Evolutionary conservation across 2,329 filamentous ascomycete genomes (phyloP).

Genomic region (Hymenoscyphus fructigenus): DNA sequence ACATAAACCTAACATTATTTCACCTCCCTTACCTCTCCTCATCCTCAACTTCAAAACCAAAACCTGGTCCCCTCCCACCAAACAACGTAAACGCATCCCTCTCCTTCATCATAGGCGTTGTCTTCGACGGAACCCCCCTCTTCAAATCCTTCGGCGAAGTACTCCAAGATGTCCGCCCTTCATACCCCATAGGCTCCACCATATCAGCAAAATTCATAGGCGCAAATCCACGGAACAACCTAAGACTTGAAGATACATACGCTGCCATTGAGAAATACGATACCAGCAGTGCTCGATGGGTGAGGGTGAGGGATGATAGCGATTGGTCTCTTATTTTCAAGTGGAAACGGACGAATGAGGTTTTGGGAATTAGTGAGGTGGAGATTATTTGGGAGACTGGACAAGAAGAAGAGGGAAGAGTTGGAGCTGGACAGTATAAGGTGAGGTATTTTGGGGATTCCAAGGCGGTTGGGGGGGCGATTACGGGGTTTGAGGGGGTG

Average conservation of each 20-base stretch:
- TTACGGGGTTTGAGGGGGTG: constrained; percentile 67
- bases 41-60: constrained; percentile 43
- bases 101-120: constrained; percentile 77
- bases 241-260: constrained; percentile 74
- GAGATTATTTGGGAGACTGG: constrained; percentile 74
- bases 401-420: constrained; percentile 35
- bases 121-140: constrained; percentile 58
- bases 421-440: constrained; percentile 67
- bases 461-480: constrained; percentile 58
- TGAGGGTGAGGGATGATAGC: constrained; percentile 61
- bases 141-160: constrained; percentile 68
- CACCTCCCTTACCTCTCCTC: constrained; percentile 66
- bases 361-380: constrained; percentile 75
- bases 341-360: constrained; percentile 69
- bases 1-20: constrained; percentile 77
- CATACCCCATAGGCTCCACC: constrained; percentile 59
- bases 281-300: constrained; percentile 56
- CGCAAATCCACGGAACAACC: constrained; percentile 86
- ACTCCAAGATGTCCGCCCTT: constrained; percentile 31
- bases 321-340: constrained; percentile 83
- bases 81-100: constrained; percentile 73
- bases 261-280: constrained; percentile 65
- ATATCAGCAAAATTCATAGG: constrained; percentile 73
- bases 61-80: constrained; percentile 65
- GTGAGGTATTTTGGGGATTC: constrained; percentile 81